These are phyloP conservation scores for Coemansia sp. DNA, from an alignment of 192 early-diverging fungal genomes.

Conservation along the genomic window DNA sequence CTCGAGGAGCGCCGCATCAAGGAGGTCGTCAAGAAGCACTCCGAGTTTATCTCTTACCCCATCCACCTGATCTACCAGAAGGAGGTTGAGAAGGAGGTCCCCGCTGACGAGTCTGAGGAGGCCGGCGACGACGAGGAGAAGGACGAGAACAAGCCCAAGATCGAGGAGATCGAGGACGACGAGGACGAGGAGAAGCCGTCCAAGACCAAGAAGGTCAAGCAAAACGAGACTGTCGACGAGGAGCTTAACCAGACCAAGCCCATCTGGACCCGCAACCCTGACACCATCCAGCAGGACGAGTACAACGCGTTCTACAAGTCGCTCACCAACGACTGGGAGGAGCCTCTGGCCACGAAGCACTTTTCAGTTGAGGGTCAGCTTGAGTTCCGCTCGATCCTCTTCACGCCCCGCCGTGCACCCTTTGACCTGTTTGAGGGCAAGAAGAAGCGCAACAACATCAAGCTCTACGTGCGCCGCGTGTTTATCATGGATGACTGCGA, in stretches of 20 bases:
- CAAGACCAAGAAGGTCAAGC: constrained; percentile 69
- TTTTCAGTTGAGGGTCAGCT: constrained; percentile 99
- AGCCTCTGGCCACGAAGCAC: constrained; percentile 96
- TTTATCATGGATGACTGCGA: constrained; percentile 99
- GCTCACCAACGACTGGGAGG: constrained; percentile 99
- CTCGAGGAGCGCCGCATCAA: constrained; percentile 99
- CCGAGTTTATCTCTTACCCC: constrained; percentile 99
- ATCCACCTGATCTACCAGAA: constrained; percentile 95
- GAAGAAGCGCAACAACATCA: constrained; percentile 99
- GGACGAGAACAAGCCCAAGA: constrained; percentile 75
- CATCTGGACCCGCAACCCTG: constrained; percentile 99
- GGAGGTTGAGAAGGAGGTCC: constrained; percentile 98
- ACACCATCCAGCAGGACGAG: constrained; percentile 94
- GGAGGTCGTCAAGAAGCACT: constrained; percentile 99
- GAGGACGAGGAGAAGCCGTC: constrained; percentile 73
- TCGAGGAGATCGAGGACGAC: constrained; percentile 61
- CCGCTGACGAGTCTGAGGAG: constrained; percentile 82
- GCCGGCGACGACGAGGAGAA: constrained; percentile 66
- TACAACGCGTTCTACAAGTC: constrained; percentile 99
- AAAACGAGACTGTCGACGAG: constrained; percentile 62
- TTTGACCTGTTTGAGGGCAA: constrained; percentile 97
- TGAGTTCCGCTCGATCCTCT: constrained; percentile 99
- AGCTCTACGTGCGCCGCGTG: constrained; percentile 99
- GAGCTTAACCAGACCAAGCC: constrained; percentile 99
- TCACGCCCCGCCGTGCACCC: constrained; percentile 93